Base-by-base conservation (phyloP, 495 filamentous ascomycete genomes). In the Bryoglossum gracile region DNA sequence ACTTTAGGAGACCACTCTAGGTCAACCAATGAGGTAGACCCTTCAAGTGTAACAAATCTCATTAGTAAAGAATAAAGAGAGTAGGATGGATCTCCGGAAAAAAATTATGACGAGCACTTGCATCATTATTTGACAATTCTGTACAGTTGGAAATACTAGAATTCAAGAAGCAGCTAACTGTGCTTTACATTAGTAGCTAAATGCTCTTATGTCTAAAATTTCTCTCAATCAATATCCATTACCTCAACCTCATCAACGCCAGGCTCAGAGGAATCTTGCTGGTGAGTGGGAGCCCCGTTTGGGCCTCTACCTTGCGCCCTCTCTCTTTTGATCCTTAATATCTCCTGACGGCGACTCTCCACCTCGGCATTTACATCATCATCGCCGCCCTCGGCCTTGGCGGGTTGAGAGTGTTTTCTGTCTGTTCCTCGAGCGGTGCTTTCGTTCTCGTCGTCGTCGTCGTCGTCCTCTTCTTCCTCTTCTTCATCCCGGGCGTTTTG, bases 401-500 rank as follows among this genome's bases (percentile, higher is more conserved):
- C 25, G 16, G 44, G 43, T 14, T 42, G 16, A 17, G n/a, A n/a
- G n/a, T n/a, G n/a, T n/a, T 32, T 28, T 24, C 35, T 9, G n/a
- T 46, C 42, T 26, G 51, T 48, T 2, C 53, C 38, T 18, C 43
- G 42, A 8, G 42, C 43, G 8, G n/a, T n/a, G n/a, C 36, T 18
- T 25, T 32, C 39, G 5, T n/a, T 10, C 2, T n/a, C 22, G 22
- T 42, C 30, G 9, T 49, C 49, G 13, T 58, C 55, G 8, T 50
- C 41, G 13, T 62, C 62, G 11, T 60, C 58, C 18, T 65, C 54
- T 24, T 63, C 56, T 26, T 60, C 60, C 30, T 56, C 57, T 11
- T 53, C 61, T 13, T 57, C 53, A n/a, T 57, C 62, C 34, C 58
- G 56, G 19, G 65, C 63, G 16, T 54, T 53, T 1, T 65, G 60